Evolutionary conservation across 2,329 filamentous ascomycete genomes (phyloP), one percentile per base, ranked within the genome.

Genomic region (Diatrype stigma): DNA sequence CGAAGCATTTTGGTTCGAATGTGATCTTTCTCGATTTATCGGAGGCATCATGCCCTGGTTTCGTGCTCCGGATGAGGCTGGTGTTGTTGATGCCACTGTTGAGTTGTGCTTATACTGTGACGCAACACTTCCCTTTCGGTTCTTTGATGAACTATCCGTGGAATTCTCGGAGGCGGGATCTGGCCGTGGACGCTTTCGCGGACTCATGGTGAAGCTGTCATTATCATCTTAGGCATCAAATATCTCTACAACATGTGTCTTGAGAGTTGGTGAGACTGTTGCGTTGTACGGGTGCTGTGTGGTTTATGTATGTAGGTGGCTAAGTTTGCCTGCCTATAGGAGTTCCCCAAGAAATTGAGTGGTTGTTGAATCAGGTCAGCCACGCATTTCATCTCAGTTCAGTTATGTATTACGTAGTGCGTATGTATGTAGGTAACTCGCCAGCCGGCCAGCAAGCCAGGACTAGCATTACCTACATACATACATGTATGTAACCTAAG

Each of bases 111-210:
- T 40, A 21, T 22, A 37, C 50, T 56, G 61, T 61, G 62, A 64
- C 55, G 62, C 59, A 58, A 63, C 52, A 45, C 47, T 52, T 26
- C 49, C 47, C 40, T 53, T 53, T 48, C 50, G 34, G 45, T 58
- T 52, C n/a, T 55, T 50, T 28, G 57, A 51, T 48, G 56, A 42
- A 48, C 54, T 59, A 44, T 49, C 50, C 38, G 59, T 52, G 53
- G 55, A 60, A 38, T 60, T 48, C 45, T 61, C 60, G 7, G 59
- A 51, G n/a, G 61, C 53, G 47, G 70, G 65, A 50, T 70, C 69
- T 19, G 66, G 68, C 54, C 70, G 69, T 42, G 64, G 57, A 52
- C 72, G 71, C 60, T 76, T 77, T 54, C 71, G 65, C 45, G 70
- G 66, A 59, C 63, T 68, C 73, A 76, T 76, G 56, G 53, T 60